Conservation (phyloP, 2,329 filamentous ascomycete genomes). For the Epichloe festucae region DNA sequence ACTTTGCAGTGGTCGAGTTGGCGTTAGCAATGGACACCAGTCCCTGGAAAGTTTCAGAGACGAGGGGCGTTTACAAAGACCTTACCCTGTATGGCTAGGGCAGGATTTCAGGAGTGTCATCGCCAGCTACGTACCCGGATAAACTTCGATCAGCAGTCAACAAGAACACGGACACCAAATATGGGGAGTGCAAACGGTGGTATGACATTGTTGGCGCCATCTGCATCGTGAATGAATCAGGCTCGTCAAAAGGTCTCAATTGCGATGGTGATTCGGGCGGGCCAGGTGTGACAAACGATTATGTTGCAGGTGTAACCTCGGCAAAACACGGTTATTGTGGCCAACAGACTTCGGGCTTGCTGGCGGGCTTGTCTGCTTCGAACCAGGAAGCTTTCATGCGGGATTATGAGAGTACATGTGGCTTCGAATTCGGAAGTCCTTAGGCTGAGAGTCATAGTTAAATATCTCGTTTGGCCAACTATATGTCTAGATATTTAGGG, state of each 20-base stretch:
- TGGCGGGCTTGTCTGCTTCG: background rate
- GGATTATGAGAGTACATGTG: background rate
- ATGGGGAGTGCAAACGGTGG: accelerated
- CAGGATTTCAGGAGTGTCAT: background rate
- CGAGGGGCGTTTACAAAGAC: background rate
- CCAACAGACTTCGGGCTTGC: background rate
- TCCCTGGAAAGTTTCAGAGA: background rate
- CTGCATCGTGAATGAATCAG: too few relatives aligned
- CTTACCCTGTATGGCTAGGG: background rate
- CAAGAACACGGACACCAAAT: background rate
- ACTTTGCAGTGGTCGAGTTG: background rate
- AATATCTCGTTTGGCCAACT: background rate
- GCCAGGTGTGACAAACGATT: background rate
- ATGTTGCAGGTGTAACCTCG: background rate
- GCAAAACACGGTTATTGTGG: too few relatives aligned
- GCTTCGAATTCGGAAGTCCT: background rate
- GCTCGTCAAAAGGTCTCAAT: too few relatives aligned
- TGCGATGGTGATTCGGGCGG: background rate
- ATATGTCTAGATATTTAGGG: background rate
- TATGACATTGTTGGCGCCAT: background rate
- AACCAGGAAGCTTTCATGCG: background rate
- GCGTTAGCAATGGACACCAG: background rate
- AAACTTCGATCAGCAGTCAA: background rate
- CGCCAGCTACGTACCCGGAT: background rate
- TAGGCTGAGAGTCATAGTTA: background rate